A percentile compares a stretch with the other conserved stretches of the same genome.
Conservation (phyloP, 192 early-diverging fungal species). For the Backusella circina region DNA sequence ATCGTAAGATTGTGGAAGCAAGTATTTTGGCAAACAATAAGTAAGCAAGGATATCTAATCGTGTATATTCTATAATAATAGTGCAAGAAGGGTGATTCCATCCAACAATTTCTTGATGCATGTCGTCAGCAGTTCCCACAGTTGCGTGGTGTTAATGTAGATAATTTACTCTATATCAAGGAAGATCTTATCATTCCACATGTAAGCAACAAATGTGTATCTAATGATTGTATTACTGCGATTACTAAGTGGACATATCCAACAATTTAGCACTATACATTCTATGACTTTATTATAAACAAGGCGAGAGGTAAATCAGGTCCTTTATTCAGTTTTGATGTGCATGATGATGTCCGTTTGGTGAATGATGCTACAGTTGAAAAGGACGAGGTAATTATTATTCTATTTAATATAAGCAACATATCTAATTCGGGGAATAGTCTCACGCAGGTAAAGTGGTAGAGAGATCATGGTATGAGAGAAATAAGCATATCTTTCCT, state of each 20-base stretch:
- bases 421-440: conserved; percentile 20
- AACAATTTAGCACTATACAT: conserved; percentile 64
- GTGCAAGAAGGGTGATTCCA: conserved; percentile 84
- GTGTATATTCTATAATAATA: background rate
- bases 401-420: too few species aligned
- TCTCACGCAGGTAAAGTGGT: conserved; percentile 95
- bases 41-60: too few species aligned
- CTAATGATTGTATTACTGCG: too few species aligned
- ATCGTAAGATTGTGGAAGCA: conserved; percentile 75
- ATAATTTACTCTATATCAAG: conserved; percentile 89
- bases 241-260: background rate
- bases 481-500: conserved; percentile 96
- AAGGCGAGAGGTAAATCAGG: conserved; percentile 95
- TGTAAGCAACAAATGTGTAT: conserved; percentile 39
- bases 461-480: conserved; percentile 85
- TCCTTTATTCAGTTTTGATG: conserved; percentile 91
- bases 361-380: conserved; percentile 78
- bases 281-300: conserved; percentile 96
- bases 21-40: too few species aligned
- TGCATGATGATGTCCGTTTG: conserved; percentile 89
- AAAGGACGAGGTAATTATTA: conserved; percentile 70
- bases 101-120: conserved; percentile 81
- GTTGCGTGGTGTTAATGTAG: conserved; percentile 74
- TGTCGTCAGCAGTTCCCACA: conserved; percentile 82
- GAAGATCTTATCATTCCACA: conserved; percentile 97